Evolutionary conservation across 1,284 basidiomycete species (phyloP).

Genomic region (Ustilago cynodontis): DNA sequence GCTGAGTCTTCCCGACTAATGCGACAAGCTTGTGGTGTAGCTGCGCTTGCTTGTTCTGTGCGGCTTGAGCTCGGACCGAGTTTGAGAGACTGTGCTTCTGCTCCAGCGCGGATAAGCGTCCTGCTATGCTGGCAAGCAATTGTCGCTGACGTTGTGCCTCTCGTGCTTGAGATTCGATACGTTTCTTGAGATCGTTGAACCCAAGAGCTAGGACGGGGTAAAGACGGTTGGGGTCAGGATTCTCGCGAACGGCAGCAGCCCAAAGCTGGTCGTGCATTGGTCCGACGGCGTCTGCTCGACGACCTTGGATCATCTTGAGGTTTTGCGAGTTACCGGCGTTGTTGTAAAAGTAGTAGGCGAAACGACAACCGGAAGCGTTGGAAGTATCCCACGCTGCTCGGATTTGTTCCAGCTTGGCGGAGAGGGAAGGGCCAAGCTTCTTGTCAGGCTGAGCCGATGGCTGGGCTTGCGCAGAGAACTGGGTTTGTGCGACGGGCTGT

Average conservation of each 20-base stretch:
- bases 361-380: constrained; percentile 62
- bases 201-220: constrained; percentile 68
- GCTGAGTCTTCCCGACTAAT: constrained; percentile 47
- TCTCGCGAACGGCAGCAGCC: constrained; percentile 60
- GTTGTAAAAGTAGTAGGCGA: constrained; percentile 66
- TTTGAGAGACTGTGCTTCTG: constrained; percentile 62
- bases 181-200: constrained; percentile 62
- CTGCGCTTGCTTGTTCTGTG: constrained; percentile 55
- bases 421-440: constrained; percentile 58
- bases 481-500: constrained; percentile 31
- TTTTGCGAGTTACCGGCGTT: constrained; percentile 54
- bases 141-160: constrained; percentile 59
- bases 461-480: constrained; percentile 11
- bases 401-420: constrained; percentile 60
- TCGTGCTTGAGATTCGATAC: constrained; percentile 54
- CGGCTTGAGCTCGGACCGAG: constrained; percentile 55
- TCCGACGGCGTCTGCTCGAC: constrained; percentile 62
- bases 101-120: constrained; percentile 50
- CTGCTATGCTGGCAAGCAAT: constrained; percentile 37
- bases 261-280: constrained; percentile 66
- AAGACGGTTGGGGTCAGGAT: constrained; percentile 64
- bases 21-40: constrained; percentile 62
- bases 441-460: constrained; percentile 39
- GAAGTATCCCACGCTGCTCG: constrained; percentile 63
- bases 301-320: constrained; percentile 53